A percentile compares a stretch with the other conserved stretches of the same genome.
Evolutionary conservation across 352 stramenopile species (phyloP).

Genomic region (Pythium oligandrum): DNA sequence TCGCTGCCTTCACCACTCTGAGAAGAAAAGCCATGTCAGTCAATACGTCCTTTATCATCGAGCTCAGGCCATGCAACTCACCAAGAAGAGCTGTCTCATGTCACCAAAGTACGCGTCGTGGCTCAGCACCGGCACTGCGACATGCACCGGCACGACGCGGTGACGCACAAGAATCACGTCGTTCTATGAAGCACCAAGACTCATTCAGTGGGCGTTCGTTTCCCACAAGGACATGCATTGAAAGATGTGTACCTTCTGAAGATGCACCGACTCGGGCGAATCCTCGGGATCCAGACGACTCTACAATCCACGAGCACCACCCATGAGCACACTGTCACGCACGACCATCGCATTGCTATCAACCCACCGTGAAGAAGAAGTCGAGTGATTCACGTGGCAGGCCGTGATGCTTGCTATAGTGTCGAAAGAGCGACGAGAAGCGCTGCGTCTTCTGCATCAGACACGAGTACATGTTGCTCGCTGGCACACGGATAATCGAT

Average conservation of each 20-base stretch:
- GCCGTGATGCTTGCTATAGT: slow-evolving; percentile 99
- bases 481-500: slow-evolving; percentile 76
- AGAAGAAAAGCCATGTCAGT: too few species aligned
- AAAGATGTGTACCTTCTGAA: slow-evolving; percentile 57
- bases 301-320: slow-evolving; percentile 18
- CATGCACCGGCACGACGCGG: slow-evolving; percentile 29
- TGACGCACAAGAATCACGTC: slow-evolving; percentile 82
- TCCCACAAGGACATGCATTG: too few species aligned
- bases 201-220: too few species aligned
- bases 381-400: slow-evolving; percentile 95
- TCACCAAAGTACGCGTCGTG: slow-evolving; percentile 74
- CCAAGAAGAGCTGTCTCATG: slow-evolving; percentile 71
- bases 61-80: slow-evolving; percentile 5
- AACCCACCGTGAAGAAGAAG: slow-evolving; percentile 94
- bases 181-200: slow-evolving; percentile 32
- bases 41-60: too few species aligned
- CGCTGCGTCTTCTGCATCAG: slow-evolving; percentile 98
- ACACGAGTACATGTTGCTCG: slow-evolving; percentile 91
- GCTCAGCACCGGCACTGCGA: slow-evolving; percentile 43
- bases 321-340: too few species aligned
- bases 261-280: slow-evolving; percentile 77
- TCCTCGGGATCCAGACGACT: slow-evolving; percentile 76
- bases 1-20: slow-evolving; percentile 64
- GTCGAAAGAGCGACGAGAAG: slow-evolving; percentile 96
- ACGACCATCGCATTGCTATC: neutral